phyloP scores from a whole-genome alignment of 1,139 yeast genomes.

The Taphrina wiesneri region DNA sequence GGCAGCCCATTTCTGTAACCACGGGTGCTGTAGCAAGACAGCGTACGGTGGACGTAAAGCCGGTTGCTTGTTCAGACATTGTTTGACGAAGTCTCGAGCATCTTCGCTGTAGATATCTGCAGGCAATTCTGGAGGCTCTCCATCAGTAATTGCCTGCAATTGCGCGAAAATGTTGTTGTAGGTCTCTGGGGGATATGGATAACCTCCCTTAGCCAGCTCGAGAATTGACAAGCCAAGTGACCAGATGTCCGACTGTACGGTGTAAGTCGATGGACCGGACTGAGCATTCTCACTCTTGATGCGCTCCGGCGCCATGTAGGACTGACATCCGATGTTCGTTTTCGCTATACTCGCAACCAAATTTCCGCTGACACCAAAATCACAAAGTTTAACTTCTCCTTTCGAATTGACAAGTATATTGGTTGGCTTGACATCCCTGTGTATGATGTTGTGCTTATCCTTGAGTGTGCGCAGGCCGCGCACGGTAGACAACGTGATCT shows the following conservation, averaged over 20 bases:
- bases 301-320: slow-evolving; percentile 99
- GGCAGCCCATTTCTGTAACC: slow-evolving; percentile 59
- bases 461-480: slow-evolving; percentile 81
- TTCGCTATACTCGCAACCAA: slow-evolving; percentile 92
- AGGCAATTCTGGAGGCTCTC: slow-evolving; percentile 83
- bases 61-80: slow-evolving; percentile 81
- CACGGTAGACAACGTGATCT: slow-evolving; percentile 77
- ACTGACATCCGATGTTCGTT: slow-evolving; percentile 96
- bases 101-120: slow-evolving; percentile 60
- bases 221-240: slow-evolving; percentile 84
- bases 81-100: slow-evolving; percentile 76
- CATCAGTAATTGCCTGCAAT: slow-evolving; percentile 92
- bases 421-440: slow-evolving; percentile 96
- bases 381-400: slow-evolving; percentile 90
- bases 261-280: slow-evolving; percentile 55
- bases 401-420: slow-evolving; percentile 74
- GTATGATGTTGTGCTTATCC: slow-evolving; percentile 87
- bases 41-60: slow-evolving; percentile 79
- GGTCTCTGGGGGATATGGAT: slow-evolving; percentile 95
- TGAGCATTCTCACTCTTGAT: slow-evolving; percentile 56
- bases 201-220: slow-evolving; percentile 86
- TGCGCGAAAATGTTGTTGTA: slow-evolving; percentile 88
- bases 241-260: slow-evolving; percentile 97
- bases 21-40: slow-evolving; percentile 72
- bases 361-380: slow-evolving; percentile 95